Evolutionary conservation across 257 asterid genomes (phyloP), one percentile per base, ranked within the genome.

Genomic region (Cinchona pubescens): DNA sequence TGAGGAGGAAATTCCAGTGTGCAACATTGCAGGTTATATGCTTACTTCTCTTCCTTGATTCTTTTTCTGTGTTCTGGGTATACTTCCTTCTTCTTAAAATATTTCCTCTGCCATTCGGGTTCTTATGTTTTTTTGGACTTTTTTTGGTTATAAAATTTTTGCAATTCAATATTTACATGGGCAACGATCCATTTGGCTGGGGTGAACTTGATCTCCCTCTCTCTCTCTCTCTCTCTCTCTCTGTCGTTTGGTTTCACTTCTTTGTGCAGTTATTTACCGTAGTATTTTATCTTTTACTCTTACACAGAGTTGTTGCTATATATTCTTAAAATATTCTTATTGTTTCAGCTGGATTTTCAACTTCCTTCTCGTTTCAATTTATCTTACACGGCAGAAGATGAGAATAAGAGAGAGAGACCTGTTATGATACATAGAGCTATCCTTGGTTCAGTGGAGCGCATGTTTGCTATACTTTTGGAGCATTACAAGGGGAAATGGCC

Each of bases 401-500:
- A 91, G 79, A 89, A 85, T 45, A 91, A 90, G 89, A 86, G 89
- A 82, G 98, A 95, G 88, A 86, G 87, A 82, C 99, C 99, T 65
- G 99, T 95, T 51, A 95, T 95, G 99, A 95, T 95, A 70, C 99
- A 91, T 79, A 89, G 97, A 80, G 98, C 98, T 18, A 83, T 94
- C 79, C 93, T 95, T 78, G 99, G 99, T 61, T 95, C 99, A 25
- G 93, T 95, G 74, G 99, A 95, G 79, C 86, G 99, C 61, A 95
- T 91, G 96, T 91, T 95, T 79, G 98, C 99, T 21, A 92, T 95
- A 79, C 94, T 95, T 62, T 82, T 95, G 87, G 98, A 95, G 85
- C 99, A 95, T 84, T 90, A 83, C 78, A 91, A 95, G 84, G 99
- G 98, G 67, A 95, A 95, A 79, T 95, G 99, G 98, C 99, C 99